Evolutionary conservation across 2,329 filamentous ascomycete species (phyloP), one percentile per base, ranked within the genome.

Genomic region (Plectosphaerella cucumerina): DNA sequence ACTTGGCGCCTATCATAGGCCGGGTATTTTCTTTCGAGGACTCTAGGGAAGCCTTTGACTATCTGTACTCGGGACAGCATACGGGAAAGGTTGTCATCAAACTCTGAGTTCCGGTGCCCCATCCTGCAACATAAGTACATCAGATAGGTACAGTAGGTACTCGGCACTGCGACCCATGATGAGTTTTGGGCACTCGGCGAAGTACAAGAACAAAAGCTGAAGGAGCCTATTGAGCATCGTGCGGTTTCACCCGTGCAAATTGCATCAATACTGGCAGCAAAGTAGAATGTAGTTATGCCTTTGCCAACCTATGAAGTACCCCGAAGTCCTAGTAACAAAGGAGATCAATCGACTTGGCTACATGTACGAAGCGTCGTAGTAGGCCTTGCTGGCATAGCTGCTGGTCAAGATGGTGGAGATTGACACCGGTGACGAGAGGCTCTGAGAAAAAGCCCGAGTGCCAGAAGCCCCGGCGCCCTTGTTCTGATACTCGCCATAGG

Each of bases 401-500:
- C 57, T 58, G 1, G 62, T 62, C 10, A 69, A 52, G 3, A 69
- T 59, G 8, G 52, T 57, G 18, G 49, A 44, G 39, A 72, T 68
- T 4, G 62, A 54, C 0, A 76, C 66, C 1, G 72, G 50, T 0
- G 61, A 52, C 21, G 53, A 56, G 17, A 76, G 60, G 54, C 63
- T 67, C 46, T 57, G 67, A 8, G 69, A 56, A 50, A 70, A 74
- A 10, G 78, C 81, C 47, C 83, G 69, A 0, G 70, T 73, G 1
- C 81, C 81, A 17, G 66, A 63, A 3, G 82, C 70, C 2, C 84
- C 84, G 31, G 68, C 61, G 1, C 84, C 84, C 1, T 73, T 74
- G 64, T 87, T 87, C 18, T 58, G 65, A 59, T 78, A 86, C 70
- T 87, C 84, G 10, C 67, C 78, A 55, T 80, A 86, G 22, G 70